Conservation (phyloP, 805 yeast species). For the Komagataella mondaviorum region DNA sequence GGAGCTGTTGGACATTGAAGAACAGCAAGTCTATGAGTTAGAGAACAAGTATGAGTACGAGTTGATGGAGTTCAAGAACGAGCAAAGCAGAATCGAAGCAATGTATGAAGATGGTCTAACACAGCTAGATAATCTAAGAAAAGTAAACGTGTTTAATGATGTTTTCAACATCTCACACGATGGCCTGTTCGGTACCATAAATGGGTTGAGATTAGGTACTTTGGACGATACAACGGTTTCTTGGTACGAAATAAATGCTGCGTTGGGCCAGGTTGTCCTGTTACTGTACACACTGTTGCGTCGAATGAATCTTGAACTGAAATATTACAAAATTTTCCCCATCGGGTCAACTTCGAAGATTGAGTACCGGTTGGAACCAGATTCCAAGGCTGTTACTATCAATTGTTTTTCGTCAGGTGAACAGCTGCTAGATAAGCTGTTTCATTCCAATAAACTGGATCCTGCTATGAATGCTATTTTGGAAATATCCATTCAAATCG, state of each 20-base stretch:
- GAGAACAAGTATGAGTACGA: constrained; percentile 48
- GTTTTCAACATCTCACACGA: constrained; percentile 76
- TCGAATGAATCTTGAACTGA: constrained; percentile 39
- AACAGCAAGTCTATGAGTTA: constrained; percentile 28
- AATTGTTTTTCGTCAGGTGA: constrained; percentile 61
- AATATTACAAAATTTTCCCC: constrained; percentile 57
- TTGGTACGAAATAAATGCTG: constrained; percentile 88
- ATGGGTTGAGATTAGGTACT: constrained; percentile 72
- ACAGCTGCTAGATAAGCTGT: constrained; percentile 53
- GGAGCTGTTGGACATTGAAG: constrained; percentile 23
- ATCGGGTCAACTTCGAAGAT: constrained; percentile 77
- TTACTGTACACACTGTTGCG: constrained; percentile 51
- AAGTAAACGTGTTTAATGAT: constrained; percentile 71
- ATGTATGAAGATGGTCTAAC: constrained; percentile 47
- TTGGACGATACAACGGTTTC: constrained; percentile 48
- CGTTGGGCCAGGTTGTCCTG: constrained; percentile 72
- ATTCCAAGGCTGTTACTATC: constrained; percentile 23
- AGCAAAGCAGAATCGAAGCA: constrained; percentile 49
- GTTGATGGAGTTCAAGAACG: constrained; percentile 32
- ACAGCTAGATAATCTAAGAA: constrained; percentile 58
- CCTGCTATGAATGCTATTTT: constrained; percentile 69
- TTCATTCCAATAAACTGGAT: constrained; percentile 69
- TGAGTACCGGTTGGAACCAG: constrained; percentile 32
- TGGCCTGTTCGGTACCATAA: constrained; percentile 78
- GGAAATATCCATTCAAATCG: constrained; percentile 44